Conservation (phyloP, 202 grass and related monocot species). For the Zoysia matrella region DNA sequence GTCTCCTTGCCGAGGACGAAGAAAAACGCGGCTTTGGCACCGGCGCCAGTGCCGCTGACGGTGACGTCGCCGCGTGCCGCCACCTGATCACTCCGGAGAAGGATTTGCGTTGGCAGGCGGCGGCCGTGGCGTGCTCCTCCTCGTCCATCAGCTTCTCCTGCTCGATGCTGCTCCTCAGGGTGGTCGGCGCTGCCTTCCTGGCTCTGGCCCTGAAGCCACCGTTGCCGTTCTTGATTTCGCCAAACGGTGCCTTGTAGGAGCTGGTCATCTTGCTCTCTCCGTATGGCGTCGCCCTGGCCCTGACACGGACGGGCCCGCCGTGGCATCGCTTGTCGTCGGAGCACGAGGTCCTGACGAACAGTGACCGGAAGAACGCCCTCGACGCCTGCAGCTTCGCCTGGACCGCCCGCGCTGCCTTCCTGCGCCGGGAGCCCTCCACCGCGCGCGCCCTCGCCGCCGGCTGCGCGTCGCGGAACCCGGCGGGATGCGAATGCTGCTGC, state of each 20-base stretch:
- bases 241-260: constrained; percentile 8
- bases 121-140: constrained; percentile 53
- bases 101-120: constrained; percentile 67
- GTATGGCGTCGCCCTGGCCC: neutral
- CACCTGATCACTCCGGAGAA: constrained; percentile 72
- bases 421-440: constrained; percentile 33
- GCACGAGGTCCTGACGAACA: constrained; percentile 66
- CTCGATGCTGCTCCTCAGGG: constrained; percentile 57
- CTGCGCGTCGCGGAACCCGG: constrained; percentile 5
- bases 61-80: constrained; percentile 24
- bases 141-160: constrained; percentile 63
- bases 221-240: constrained; percentile 39
- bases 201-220: neutral
- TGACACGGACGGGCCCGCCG: constrained; percentile 3
- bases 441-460: neutral
- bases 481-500: constrained; percentile 43
- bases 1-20: constrained; percentile 38
- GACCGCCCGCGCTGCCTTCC: constrained; percentile 40
- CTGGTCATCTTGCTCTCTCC: too few relatives aligned
- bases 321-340: constrained; percentile 57
- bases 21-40: constrained; percentile 35
- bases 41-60: constrained; percentile 4
- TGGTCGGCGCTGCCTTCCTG: constrained; percentile 23
- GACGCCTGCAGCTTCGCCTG: constrained; percentile 74
- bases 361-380: constrained; percentile 62